A percentile compares a stretch with the other conserved stretches of the same genome.
Evolutionary conservation across 148 eudicot genomes (phyloP).

Genomic region (Rhododendron vialii): DNA sequence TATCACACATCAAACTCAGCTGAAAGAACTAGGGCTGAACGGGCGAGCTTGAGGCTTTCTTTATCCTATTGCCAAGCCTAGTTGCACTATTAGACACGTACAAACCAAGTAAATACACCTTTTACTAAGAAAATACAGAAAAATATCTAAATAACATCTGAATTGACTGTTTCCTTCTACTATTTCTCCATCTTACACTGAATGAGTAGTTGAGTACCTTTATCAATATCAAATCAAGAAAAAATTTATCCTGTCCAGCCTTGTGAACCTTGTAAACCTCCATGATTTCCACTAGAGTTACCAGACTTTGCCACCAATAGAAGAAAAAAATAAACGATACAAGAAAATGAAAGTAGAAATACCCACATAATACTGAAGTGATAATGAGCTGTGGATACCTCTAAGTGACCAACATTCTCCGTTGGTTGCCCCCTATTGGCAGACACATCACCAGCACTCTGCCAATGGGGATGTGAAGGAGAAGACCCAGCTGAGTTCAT

Average conservation of each 20-base stretch:
- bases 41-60: background rate
- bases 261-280: background rate
- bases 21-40: background rate
- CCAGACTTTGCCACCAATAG: background rate
- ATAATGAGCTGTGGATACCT: conserved; percentile 34
- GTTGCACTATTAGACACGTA: background rate
- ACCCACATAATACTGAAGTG: too few relatives aligned
- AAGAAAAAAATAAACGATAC: background rate
- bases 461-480: conserved; percentile 38
- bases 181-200: background rate
- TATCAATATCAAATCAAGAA: background rate
- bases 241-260: background rate
- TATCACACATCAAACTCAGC: background rate
- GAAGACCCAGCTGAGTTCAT: conserved; percentile 53
- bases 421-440: conserved; percentile 30
- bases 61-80: background rate
- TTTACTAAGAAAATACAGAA: background rate
- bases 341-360: background rate
- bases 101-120: background rate
- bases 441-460: conserved; percentile 20
- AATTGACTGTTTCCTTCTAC: background rate
- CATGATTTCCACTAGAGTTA: background rate
- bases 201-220: background rate
- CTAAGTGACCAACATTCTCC: conserved; percentile 30
- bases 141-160: background rate